A percentile compares a stretch with the other conserved stretches of the same genome.
Conservation (phyloP, 2,329 filamentous ascomycete genomes). For the Alternaria sp. region DNA sequence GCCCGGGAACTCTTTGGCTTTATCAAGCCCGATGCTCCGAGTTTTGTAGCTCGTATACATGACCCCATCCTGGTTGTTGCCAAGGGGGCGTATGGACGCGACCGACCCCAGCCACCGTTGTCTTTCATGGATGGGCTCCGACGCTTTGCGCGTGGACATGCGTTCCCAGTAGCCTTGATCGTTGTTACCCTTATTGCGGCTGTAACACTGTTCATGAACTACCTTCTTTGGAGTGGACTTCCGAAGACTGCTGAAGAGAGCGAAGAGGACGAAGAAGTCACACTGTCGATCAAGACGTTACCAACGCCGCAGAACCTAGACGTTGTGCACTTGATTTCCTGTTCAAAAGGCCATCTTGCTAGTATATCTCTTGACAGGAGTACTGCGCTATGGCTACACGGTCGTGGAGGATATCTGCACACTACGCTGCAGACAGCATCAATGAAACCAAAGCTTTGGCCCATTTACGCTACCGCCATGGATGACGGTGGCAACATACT, state of each 20-base stretch:
- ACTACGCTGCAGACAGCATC: conserved; percentile 41
- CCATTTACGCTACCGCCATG: conserved; percentile 68
- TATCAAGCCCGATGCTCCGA: conserved; percentile 74
- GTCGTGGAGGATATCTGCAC: conserved; percentile 40
- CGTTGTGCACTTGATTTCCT: conserved; percentile 70
- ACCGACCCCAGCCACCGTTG: conserved; percentile 57
- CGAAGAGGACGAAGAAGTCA: conserved; percentile 57
- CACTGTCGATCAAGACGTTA: conserved; percentile 68
- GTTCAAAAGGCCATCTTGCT: conserved; percentile 69
- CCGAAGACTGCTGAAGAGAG: conserved; percentile 55
- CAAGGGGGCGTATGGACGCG: conserved; percentile 71
- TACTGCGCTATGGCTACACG: conserved; percentile 68
- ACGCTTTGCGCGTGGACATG: conserved; percentile 67
- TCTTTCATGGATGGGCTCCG: conserved; percentile 62
- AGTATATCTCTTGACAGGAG: conserved; percentile 75
- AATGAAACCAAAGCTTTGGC: conserved; percentile 51
- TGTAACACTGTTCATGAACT: conserved; percentile 76
- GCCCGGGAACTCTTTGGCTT: conserved; percentile 79
- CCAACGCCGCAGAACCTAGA: conserved; percentile 72
- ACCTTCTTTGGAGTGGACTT: conserved; percentile 72
- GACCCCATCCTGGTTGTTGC: conserved; percentile 78
- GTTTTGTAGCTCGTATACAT: conserved; percentile 77
- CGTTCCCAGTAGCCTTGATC: conserved; percentile 70
- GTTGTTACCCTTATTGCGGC: conserved; percentile 70
- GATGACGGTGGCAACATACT: conserved; percentile 71